A percentile compares a stretch with the other conserved stretches of the same genome.
These are phyloP conservation scores for Penicillium sp. DNA, from an alignment of 2,329 filamentous ascomycete genomes.

Conservation along the genomic window DNA sequence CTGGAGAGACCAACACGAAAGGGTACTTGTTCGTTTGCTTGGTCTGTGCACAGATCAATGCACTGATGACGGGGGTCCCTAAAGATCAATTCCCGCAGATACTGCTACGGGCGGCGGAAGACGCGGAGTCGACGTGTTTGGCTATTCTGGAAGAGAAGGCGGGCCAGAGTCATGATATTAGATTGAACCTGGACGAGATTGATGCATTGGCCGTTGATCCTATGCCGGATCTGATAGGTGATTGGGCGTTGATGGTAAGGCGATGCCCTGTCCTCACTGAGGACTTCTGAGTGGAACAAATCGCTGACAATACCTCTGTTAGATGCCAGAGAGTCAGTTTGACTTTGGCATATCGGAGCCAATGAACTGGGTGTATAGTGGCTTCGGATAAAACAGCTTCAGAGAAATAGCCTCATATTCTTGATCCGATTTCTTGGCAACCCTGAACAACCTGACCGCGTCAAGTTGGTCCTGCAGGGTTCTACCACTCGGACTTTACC, in stretches of 20 bases:
- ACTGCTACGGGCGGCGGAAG: conserved; percentile 41
- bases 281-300: not conserved
- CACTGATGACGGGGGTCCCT: conserved; percentile 36
- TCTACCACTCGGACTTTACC: too few relatives aligned
- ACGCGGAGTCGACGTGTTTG: conserved; percentile 27
- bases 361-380: conserved; percentile 19
- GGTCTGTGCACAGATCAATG: conserved; percentile 45
- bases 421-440: too few relatives aligned
- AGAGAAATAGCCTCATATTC: not conserved
- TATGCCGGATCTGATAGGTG: conserved; percentile 31
- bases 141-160: conserved; percentile 26
- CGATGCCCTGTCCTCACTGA: not conserved
- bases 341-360: conserved; percentile 21
- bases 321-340: conserved; percentile 17
- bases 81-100: conserved; percentile 35
- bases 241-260: conserved; percentile 48
- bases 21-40: conserved; percentile 47
- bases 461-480: too few relatives aligned
- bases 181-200: conserved; percentile 5
- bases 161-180: conserved; percentile 3
- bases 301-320: not conserved
- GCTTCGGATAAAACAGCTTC: not conserved
- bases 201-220: conserved; percentile 25
- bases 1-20: conserved; percentile 57
- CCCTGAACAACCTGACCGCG: too few relatives aligned